phyloP scores from a whole-genome alignment of 1,139 yeast species.

The Lodderomyces orthopsilosis region DNA sequence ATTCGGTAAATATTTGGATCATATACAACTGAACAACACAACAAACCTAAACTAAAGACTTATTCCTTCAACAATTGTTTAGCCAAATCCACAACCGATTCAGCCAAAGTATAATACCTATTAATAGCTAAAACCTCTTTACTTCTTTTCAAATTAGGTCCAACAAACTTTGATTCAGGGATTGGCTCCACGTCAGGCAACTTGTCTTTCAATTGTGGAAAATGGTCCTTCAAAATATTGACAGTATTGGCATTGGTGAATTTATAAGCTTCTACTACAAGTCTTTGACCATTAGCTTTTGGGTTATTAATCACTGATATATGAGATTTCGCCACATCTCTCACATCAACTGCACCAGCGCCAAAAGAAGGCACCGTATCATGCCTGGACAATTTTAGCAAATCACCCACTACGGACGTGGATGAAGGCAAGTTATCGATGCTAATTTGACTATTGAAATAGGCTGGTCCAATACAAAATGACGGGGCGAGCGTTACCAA shows the following conservation, averaged over 20 bases:
- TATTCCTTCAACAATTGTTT: constrained; percentile 24
- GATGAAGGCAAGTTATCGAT: constrained; percentile 7
- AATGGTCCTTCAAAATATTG: constrained; percentile 26
- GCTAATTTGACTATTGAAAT: constrained; percentile 3
- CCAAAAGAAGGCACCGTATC: constrained; percentile 12
- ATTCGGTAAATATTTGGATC: no score
- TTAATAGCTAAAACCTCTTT: constrained; percentile 28
- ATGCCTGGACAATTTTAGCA: constrained; percentile 6
- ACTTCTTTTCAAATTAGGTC: constrained; percentile 25
- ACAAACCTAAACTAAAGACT: no score
- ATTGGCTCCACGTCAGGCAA: constrained; percentile 16
- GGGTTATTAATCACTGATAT: constrained; percentile 24
- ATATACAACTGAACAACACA: no score
- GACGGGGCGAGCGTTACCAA: constrained; percentile 17
- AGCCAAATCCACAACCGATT: constrained; percentile 35
- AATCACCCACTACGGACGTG: constrained; percentile 4
- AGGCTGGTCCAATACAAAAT: constrained; percentile 27
- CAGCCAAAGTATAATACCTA: constrained; percentile 19
- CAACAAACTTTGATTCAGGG: constrained; percentile 5
- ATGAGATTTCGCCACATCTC: constrained; percentile 34
- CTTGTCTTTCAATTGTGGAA: constrained; percentile 17
- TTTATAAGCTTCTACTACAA: constrained; percentile 18
- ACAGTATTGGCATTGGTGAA: constrained; percentile 33
- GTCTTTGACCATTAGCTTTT: constrained; percentile 24
- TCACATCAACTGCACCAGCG: constrained; percentile 31